A percentile compares a stretch with the other conserved stretches of the same genome.
These are phyloP conservation scores for Dendrobium chrysotoxum DNA, from an alignment of 106 monocot genomes.

Conservation along the genomic window DNA sequence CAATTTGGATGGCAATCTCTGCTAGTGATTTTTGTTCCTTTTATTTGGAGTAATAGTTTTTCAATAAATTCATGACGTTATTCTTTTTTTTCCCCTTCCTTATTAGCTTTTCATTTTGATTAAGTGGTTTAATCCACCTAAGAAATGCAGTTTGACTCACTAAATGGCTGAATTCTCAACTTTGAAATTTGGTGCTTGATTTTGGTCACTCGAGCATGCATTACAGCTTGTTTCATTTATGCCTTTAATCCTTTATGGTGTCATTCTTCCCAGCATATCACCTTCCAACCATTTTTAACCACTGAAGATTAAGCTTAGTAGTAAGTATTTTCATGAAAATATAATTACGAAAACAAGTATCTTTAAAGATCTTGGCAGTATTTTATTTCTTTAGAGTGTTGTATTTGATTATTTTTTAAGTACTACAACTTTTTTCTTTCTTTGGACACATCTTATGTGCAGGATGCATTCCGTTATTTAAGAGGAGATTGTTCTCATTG, in stretches of 20 bases:
- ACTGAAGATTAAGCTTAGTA: not conserved
- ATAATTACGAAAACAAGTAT: not conserved
- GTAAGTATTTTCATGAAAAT: not conserved
- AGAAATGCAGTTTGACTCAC: not conserved
- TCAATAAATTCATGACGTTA: no score
- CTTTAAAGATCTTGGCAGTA: not conserved
- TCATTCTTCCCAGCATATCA: not conserved
- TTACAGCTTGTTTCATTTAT: not conserved
- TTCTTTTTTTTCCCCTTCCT: no score
- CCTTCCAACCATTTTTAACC: not conserved
- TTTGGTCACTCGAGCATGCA: not conserved
- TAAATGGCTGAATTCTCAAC: not conserved
- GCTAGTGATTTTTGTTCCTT: no score
- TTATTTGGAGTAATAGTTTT: no score
- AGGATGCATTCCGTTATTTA: slow-evolving; percentile 93
- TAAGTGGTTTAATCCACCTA: not conserved
- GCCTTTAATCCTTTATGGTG: no score
- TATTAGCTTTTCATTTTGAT: no score
- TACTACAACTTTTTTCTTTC: not conserved
- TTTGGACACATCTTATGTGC: slow-evolving; percentile 14
- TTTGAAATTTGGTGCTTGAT: not conserved
- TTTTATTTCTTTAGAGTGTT: not conserved
- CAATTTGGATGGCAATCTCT: no score
- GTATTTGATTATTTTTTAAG: not conserved
- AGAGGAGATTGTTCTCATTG: slow-evolving; percentile 89